Percentiles rank a stretch among this genome's conserved stretches.
These are phyloP conservation scores for Phyllosticta citribraziliensis DNA, from an alignment of 2,329 filamentous ascomycete species.

Conservation along the genomic window DNA sequence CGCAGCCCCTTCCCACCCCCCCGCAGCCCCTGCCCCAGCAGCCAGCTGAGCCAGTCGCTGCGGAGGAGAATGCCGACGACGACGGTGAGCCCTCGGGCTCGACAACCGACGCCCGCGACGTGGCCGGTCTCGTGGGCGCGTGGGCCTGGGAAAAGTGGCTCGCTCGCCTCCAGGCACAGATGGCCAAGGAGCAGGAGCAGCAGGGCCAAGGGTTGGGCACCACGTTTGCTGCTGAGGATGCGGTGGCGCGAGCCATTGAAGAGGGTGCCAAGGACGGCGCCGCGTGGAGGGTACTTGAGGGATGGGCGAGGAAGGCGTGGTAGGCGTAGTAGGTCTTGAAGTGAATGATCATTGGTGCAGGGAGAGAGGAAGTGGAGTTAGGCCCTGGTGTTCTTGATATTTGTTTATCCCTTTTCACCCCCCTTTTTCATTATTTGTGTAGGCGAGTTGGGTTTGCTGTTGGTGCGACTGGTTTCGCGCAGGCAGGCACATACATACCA, in stretches of 20 bases:
- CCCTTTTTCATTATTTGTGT: background rate
- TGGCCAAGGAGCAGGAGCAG: constrained; percentile 52
- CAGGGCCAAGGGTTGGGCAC: constrained; percentile 38
- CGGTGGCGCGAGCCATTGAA: constrained; percentile 46
- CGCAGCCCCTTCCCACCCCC: background rate
- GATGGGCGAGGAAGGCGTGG: constrained; percentile 31
- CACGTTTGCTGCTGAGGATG: background rate
- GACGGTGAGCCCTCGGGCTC: constrained; percentile 18
- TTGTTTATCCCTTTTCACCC: background rate
- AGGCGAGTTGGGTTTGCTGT: background rate
- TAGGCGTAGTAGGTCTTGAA: background rate
- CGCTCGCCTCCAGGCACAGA: constrained; percentile 77
- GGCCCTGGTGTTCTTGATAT: background rate
- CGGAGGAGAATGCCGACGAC: constrained; percentile 13
- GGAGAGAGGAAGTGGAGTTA: background rate
- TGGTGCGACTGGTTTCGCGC: background rate
- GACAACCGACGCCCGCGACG: constrained; percentile 59
- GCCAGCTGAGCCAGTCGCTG: constrained; percentile 10
- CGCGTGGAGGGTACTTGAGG: constrained; percentile 51
- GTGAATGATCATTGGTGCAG: background rate
- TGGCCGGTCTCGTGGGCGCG: constrained; percentile 73
- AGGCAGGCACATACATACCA: background rate
- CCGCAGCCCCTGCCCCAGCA: background rate
- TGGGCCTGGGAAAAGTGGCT: constrained; percentile 98
- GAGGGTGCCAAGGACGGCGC: constrained; percentile 49